Evolutionary conservation across 805 yeast genomes (phyloP), one percentile per base, ranked within the genome.

Genomic region (Saccharomycopsis javanensis): DNA sequence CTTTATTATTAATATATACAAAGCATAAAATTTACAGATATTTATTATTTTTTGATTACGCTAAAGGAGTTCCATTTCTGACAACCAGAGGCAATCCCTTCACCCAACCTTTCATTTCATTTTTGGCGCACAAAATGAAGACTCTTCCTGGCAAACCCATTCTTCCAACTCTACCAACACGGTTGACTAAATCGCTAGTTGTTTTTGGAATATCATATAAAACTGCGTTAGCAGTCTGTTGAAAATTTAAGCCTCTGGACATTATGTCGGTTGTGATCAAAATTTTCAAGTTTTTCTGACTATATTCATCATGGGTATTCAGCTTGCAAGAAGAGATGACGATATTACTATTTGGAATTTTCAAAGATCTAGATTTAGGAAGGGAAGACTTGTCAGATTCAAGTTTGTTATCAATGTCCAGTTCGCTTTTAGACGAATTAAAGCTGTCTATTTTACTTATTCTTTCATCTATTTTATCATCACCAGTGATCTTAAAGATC

Each of bases 131-230:
- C 54, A 92, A 80, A 65, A 94, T 73, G 61, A 89, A 85, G 1
- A 88, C 97, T 60, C 96, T 78, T 13, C 99, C 99, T 37, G 85
- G 77, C 65, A 85, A 89, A 50, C 86, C 87, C 86, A 91, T 84
- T 68, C 99, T 74, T 2, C 97, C 97, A 0, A 97, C 92, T 71
- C 99, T 80, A 1, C 99, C 99, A 1, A 88, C 85, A 60, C 99
- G 75, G 68, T 92, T 98, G 20, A 92, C 82, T 59, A 92, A 74
- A 69, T 92, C 98, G 18, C 88, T 83, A 0, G 97, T 80, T 15
- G 86, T 83, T 55, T 79, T 78, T 5, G 99, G 99, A 50, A 90
- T 80, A 66, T 92, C 97, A 72, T 84, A 85, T 54, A 94, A 71
- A 28, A 92, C 76, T 11, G 92, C 88, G 64, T 90, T 90, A 63